Evolutionary conservation across 1,284 basidiomycete species (phyloP).

Genomic region (Somion occarium): DNA sequence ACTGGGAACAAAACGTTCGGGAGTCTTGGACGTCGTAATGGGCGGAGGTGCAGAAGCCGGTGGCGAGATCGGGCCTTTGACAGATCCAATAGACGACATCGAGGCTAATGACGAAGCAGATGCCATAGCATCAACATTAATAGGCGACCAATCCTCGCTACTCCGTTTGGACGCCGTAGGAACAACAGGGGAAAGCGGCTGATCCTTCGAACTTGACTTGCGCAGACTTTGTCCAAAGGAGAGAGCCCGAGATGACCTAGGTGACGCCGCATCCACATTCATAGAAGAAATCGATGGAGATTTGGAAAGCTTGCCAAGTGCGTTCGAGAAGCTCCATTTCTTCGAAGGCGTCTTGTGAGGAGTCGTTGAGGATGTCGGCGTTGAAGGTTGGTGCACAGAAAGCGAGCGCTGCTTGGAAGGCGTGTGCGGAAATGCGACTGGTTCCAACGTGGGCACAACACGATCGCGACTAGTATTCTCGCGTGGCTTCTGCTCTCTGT

Average conservation of each 20-base stretch:
- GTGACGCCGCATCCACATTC: constrained; percentile 31
- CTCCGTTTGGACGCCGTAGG: constrained; percentile 17
- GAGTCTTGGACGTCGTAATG: constrained; percentile 36
- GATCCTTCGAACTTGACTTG: constrained; percentile 64
- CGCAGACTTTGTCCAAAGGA: constrained; percentile 58
- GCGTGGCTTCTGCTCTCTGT: constrained; percentile 15
- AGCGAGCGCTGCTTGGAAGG: constrained; percentile 26
- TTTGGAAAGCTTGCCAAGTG: constrained; percentile 74
- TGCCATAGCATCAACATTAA: constrained; percentile 67
- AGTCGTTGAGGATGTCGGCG: constrained; percentile 21
- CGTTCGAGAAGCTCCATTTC: constrained; percentile 95
- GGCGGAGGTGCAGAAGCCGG: constrained; percentile 23
- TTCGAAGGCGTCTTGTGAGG: constrained; percentile 72
- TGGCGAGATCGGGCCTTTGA: constrained; percentile 41
- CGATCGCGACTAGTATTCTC: constrained; percentile 31
- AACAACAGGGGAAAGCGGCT: constrained; percentile 39
- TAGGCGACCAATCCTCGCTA: constrained; percentile 57
- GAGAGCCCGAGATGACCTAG: constrained; percentile 53
- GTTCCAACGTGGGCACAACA: constrained; percentile 42
- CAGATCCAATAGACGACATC: constrained; percentile 65
- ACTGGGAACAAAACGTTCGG: constrained; percentile 54
- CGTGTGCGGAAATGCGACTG: constrained; percentile 34
- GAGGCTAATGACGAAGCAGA: constrained; percentile 72
- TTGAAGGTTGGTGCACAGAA: constrained; percentile 28
- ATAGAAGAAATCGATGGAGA: constrained; percentile 59